phyloP scores from a whole-genome alignment of 2,329 filamentous ascomycete genomes.

The Colletotrichum sp. region DNA sequence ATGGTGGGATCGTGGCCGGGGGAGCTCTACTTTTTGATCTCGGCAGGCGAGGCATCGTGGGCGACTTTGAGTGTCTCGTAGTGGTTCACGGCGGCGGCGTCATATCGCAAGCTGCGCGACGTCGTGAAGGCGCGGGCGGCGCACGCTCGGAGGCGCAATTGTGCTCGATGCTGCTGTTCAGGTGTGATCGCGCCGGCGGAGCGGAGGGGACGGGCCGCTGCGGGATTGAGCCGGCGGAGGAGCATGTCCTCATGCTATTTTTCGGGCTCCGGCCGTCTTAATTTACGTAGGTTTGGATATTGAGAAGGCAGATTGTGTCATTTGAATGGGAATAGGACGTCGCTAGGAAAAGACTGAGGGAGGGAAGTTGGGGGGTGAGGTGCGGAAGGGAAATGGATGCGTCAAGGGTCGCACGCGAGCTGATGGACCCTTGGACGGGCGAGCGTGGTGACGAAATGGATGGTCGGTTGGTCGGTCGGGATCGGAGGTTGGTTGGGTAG shows the following conservation, averaged over 20 bases:
- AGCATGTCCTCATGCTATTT: conserved; percentile 65
- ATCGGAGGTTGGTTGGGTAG: conserved; percentile 11
- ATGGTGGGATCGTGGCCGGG: accelerated
- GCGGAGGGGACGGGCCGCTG: conserved; percentile 29
- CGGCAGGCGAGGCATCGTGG: conserved; percentile 69
- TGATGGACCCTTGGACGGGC: not conserved
- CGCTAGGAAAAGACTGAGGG: not conserved
- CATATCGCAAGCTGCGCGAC: conserved; percentile 29
- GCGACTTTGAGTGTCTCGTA: conserved; percentile 84
- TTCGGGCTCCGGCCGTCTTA: conserved; percentile 30
- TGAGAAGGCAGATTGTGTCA: not conserved
- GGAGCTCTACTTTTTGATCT: conserved; percentile 80
- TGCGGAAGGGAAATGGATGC: not conserved
- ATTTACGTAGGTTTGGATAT: not conserved
- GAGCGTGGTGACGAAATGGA: conserved; percentile 18
- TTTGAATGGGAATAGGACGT: not conserved
- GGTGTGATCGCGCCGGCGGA: not conserved
- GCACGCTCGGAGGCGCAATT: not conserved
- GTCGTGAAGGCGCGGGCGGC: conserved; percentile 30
- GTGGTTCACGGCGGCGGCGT: conserved; percentile 61
- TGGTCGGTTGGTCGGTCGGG: conserved; percentile 20
- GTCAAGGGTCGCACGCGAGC: not conserved
- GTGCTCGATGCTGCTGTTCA: not conserved
- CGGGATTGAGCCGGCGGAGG: conserved; percentile 42
- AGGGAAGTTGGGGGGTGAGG: not conserved